Evolutionary conservation across 1,284 basidiomycete genomes (phyloP), one percentile per base, ranked within the genome.

Genomic region (Ustilago sp.): DNA sequence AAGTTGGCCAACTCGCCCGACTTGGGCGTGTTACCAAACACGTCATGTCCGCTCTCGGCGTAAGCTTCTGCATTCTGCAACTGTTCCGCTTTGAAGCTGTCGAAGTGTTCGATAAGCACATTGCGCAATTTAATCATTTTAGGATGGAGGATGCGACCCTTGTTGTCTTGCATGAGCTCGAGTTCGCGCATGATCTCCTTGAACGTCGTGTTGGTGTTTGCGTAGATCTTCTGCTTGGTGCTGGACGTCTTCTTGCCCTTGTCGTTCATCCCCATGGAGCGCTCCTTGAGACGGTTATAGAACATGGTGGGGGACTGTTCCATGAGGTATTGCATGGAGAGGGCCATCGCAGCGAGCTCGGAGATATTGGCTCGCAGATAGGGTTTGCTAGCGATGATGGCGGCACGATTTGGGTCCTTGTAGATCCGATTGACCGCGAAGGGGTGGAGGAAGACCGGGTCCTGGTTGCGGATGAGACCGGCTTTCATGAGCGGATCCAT

Each of bases 91-190:
- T 65, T 59, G 59, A 62, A 58, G 11, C 61, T 45, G 61, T 70
- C 69, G 59, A 86, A 84, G 54, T 86, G 85, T 8, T 74, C 64
- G 31, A 63, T 50, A 13, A 86, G 66, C 48, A 81, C 74, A 19
- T 80, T 68, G 38, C 61, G 62, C 15, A 98, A 89, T 71, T 90
- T 92, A 43, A 93, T 92, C 91, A 99, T 93, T 88, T 99, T 99
- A 3, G 97, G 97, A 87, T 99, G 97, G 50, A 89, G 85, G 4
- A 89, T 85, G 78, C 91, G 92, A 3, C 90, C 90, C 9, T 80
- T 79, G 3, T 72, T 70, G 39, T 77, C 74, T 28, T 83, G 81
- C 56, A 85, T 86, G 48, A 87, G 86, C 65, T 93, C 90, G 35
- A 94, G 88, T 77, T 92, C 91, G 23, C 87, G 86, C 79, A 93